phyloP scores from a whole-genome alignment of 768 basidiomycete genomes.

The Candolleomyces efflorescens region DNA sequence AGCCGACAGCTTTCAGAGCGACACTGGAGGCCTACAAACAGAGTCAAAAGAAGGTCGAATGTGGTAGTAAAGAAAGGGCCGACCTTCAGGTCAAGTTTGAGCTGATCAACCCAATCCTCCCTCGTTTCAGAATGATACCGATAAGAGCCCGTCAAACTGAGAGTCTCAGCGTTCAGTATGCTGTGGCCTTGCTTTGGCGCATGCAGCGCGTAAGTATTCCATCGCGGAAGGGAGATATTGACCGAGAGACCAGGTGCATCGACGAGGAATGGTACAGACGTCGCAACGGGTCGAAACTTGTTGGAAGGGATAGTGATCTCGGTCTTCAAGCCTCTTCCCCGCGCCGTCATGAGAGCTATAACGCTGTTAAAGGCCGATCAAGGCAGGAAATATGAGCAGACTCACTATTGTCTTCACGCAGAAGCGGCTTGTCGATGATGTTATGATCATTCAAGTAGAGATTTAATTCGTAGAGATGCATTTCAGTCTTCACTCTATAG shows the following conservation, averaged over 20 bases:
- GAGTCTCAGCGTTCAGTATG: constrained; percentile 52
- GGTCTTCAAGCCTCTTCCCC: constrained; percentile 52
- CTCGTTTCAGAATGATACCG: constrained; percentile 64
- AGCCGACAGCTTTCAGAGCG: constrained; percentile 72
- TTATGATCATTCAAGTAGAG: constrained; percentile 94
- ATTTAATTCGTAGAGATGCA: constrained; percentile 75
- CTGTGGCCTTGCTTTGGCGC: constrained; percentile 54
- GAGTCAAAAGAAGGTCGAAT: not conserved
- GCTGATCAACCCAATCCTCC: constrained; percentile 72
- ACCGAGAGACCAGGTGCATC: constrained; percentile 55
- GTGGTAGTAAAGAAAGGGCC: constrained; percentile 13
- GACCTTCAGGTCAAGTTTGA: constrained; percentile 66
- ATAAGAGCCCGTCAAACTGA: constrained; percentile 68
- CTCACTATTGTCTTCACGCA: constrained; percentile 80
- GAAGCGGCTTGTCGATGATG: constrained; percentile 85
- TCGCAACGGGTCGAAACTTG: constrained; percentile 66
- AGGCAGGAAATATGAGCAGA: not conserved
- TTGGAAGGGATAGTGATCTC: constrained; percentile 61
- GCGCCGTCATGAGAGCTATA: constrained; percentile 68
- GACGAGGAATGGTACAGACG: constrained; percentile 60
- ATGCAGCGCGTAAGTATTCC: constrained; percentile 83
- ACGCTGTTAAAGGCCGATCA: not conserved
- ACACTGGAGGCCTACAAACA: constrained; percentile 44
- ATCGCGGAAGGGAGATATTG: constrained; percentile 71
- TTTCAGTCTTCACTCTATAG: constrained; percentile 65